Percentiles rank a stretch among this genome's conserved stretches.
phyloP scores from a whole-genome alignment of 2,329 filamentous ascomycete species.

The Alternaria gaisen region DNA sequence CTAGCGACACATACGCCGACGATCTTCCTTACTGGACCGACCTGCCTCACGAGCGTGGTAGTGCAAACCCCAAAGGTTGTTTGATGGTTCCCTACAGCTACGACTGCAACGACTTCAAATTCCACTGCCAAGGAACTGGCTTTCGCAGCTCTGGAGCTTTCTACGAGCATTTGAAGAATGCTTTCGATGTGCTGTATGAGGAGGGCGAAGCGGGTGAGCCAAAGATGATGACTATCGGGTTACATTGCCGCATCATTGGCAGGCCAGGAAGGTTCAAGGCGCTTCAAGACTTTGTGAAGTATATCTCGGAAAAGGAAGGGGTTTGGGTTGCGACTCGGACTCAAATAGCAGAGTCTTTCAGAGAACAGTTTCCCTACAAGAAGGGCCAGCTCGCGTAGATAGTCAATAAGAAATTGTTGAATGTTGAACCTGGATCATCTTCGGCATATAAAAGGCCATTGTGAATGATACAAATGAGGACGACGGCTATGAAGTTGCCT shows the following conservation, averaged over 20 bases:
- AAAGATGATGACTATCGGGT: conserved; percentile 65
- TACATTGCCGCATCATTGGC: conserved; percentile 64
- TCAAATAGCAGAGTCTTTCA: conserved; percentile 62
- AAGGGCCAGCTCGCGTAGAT: conserved; percentile 50
- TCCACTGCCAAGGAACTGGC: conserved; percentile 54
- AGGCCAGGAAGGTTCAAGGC: conserved; percentile 62
- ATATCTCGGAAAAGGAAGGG: conserved; percentile 62
- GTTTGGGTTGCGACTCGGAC: conserved; percentile 65
- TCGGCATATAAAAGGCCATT: background rate
- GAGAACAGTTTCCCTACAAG: conserved; percentile 59
- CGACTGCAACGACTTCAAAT: conserved; percentile 65
- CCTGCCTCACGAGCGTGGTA: conserved; percentile 58
- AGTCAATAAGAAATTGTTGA: background rate
- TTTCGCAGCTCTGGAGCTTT: conserved; percentile 58
- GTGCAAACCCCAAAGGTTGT: conserved; percentile 56
- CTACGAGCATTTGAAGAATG: conserved; percentile 58
- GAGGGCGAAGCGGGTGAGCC: conserved; percentile 54
- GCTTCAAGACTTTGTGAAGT: conserved; percentile 63
- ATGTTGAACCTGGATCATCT: background rate
- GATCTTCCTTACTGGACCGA: conserved; percentile 66
- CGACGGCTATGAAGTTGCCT: background rate
- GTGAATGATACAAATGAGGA: background rate
- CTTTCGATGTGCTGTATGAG: conserved; percentile 64
- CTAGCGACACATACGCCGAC: conserved; percentile 62
- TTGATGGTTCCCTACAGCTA: conserved; percentile 65